Conservation (phyloP, 257 asterid genomes). For the Jacaranda mimosifolia region DNA sequence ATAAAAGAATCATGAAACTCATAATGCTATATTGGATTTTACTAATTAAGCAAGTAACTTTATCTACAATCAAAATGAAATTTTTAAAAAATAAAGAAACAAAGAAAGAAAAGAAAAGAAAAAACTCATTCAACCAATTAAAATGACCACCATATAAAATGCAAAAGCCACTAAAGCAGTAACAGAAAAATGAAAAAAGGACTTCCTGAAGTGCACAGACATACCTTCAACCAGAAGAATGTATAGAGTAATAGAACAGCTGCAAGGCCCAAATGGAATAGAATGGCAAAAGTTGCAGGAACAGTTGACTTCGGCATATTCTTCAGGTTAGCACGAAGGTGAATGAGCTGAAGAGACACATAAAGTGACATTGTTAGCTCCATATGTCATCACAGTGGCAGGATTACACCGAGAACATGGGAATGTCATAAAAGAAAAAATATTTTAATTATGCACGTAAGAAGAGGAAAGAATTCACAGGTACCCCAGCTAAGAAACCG, state of each 20-base stretch:
- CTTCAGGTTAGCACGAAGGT: slow-evolving; percentile 60
- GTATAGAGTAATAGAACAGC: slow-evolving; percentile 63
- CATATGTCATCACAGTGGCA: background rate
- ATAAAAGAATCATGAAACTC: background rate
- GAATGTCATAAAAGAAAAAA: background rate
- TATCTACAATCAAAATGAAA: background rate
- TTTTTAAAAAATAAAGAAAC: background rate
- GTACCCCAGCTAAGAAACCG: slow-evolving; percentile 74
- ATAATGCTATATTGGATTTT: background rate
- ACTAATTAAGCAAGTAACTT: background rate
- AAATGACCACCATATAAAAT: background rate
- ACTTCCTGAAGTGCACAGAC: slow-evolving; percentile 7
- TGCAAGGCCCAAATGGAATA: slow-evolving; percentile 63
- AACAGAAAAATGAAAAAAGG: too few species aligned
- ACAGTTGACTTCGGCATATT: slow-evolving; percentile 57
- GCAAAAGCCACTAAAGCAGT: background rate
- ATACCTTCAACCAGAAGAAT: slow-evolving; percentile 71
- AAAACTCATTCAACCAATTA: background rate
- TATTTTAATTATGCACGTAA: background rate
- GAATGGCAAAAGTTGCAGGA: slow-evolving; percentile 60
- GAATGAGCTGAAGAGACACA: slow-evolving; percentile 55
- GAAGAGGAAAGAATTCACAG: slow-evolving; percentile 29
- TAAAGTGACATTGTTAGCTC: background rate
- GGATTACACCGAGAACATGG: background rate
- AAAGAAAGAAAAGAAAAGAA: background rate